These are phyloP conservation scores for Zelopaecilomyces penicillatus DNA, from an alignment of 2,329 filamentous ascomycete species.

Conservation along the genomic window DNA sequence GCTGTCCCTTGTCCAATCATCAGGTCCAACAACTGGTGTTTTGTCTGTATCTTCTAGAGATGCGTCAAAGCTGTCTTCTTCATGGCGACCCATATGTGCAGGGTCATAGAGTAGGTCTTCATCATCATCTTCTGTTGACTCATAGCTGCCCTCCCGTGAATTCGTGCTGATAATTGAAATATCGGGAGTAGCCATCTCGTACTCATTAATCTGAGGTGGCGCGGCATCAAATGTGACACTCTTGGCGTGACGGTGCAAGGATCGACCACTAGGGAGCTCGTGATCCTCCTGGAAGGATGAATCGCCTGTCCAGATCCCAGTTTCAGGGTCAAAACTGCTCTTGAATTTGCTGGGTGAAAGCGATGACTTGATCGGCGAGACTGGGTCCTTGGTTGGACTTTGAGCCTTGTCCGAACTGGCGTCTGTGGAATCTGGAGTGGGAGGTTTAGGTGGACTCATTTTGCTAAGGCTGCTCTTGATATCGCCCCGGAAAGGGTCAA, in stretches of 20 bases:
- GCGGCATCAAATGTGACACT: conserved; percentile 95
- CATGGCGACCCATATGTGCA: conserved; percentile 37
- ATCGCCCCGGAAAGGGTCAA: conserved; percentile 36
- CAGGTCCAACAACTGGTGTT: conserved; percentile 93
- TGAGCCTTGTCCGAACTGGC: conserved; percentile 22
- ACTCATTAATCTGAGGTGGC: conserved; percentile 92
- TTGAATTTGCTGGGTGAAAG: conserved; percentile 62
- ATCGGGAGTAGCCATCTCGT: conserved; percentile 95
- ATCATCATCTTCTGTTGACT: conserved; percentile 70
- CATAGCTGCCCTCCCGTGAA: conserved; percentile 88
- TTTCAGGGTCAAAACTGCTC: conserved; percentile 61
- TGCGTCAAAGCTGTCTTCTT: conserved; percentile 92
- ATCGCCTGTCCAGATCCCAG: conserved; percentile 59
- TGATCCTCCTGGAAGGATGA: conserved; percentile 51
- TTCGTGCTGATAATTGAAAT: conserved; percentile 85
- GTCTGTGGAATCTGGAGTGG: conserved; percentile 5
- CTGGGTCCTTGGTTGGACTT: conserved; percentile 60
- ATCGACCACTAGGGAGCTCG: conserved; percentile 55
- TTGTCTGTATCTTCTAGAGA: conserved; percentile 94
- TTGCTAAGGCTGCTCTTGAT: conserved; percentile 40
- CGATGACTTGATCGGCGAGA: conserved; percentile 83
- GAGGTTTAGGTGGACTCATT: conserved; percentile 18
- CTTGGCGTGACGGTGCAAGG: conserved; percentile 78
- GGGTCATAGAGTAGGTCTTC: conserved; percentile 51
- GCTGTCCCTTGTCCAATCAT: conserved; percentile 82